Conservation (phyloP, 192 early-diverging fungal genomes). For the Gonapodya prolifera region DNA sequence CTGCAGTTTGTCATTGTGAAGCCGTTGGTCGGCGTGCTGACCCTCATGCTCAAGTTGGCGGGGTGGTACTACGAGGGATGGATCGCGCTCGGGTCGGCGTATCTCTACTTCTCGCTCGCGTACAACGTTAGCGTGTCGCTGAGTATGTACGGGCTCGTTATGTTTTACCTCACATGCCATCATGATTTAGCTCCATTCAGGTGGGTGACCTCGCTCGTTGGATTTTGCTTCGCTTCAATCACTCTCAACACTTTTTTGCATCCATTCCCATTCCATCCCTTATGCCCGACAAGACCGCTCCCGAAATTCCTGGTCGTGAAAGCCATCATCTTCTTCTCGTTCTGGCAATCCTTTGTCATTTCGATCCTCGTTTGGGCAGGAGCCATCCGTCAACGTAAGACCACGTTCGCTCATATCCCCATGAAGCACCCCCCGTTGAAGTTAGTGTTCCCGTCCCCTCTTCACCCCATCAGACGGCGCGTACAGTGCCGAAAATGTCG, state of each 20-base stretch:
- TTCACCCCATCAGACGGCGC: constrained; percentile 15
- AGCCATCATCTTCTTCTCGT: constrained; percentile 86
- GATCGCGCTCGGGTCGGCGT: constrained; percentile 51
- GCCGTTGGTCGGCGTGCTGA: constrained; percentile 61
- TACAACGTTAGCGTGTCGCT: constrained; percentile 84
- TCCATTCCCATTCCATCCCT: too few species aligned
- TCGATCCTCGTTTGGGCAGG: constrained; percentile 67
- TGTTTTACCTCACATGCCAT: constrained; percentile 76
- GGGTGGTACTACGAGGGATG: constrained; percentile 70
- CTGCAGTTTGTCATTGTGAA: constrained; percentile 91
- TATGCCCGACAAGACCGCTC: constrained; percentile 46
- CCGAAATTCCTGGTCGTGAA: constrained; percentile 94
- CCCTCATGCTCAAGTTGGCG: constrained; percentile 63
- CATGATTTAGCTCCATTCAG: constrained; percentile 56
- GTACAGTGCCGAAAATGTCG: constrained; percentile 52
- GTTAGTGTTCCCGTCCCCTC: constrained; percentile 13
- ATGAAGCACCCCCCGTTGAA: constrained; percentile 5
- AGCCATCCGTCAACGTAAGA: constrained; percentile 55
- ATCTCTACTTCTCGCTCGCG: constrained; percentile 66
- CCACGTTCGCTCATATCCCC: background rate
- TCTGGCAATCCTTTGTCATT: constrained; percentile 80
- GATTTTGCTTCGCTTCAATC: constrained; percentile 6
- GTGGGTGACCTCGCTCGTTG: constrained; percentile 27
- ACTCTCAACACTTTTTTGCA: background rate
- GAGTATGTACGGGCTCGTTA: constrained; percentile 72